Evolutionary conservation across 352 stramenopile species (phyloP).

Genomic region (Pythium plurisporium): DNA sequence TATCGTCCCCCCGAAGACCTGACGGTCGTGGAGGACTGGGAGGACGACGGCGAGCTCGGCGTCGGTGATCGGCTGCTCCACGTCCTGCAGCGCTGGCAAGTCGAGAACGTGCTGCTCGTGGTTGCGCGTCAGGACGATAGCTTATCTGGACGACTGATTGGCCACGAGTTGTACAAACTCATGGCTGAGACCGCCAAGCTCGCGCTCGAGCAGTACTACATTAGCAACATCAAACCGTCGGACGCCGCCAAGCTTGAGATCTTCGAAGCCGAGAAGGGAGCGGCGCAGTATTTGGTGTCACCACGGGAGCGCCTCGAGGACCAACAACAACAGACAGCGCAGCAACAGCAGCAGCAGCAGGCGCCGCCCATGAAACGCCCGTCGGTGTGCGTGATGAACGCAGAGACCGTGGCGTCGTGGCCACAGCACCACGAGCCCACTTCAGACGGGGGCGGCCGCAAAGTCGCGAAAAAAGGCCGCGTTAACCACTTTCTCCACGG

Average conservation of each 20-base stretch:
- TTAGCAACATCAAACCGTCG: conserved; percentile 36
- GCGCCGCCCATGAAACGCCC: conserved; percentile 3
- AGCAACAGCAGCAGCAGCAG: conserved; percentile 19
- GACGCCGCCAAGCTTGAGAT: conserved; percentile 53
- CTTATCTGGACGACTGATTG: conserved; percentile 56
- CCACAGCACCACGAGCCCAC: conserved; percentile 51
- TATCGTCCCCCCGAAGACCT: conserved; percentile 20
- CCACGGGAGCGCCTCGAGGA: conserved; percentile 7
- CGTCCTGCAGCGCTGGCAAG: conserved; percentile 77
- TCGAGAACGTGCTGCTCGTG: conserved; percentile 65
- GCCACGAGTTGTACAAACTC: conserved; percentile 62
- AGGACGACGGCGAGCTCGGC: conserved; percentile 46
- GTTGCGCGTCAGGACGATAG: conserved; percentile 63
- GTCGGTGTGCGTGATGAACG: conserved; percentile 50
- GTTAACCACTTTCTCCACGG: conserved; percentile 67
- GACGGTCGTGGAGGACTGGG: conserved; percentile 43
- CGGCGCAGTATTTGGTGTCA: conserved; percentile 9
- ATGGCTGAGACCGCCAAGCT: conserved; percentile 66
- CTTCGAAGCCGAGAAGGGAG: conserved; percentile 20
- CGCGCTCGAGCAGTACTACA: conserved; percentile 70
- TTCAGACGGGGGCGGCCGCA: conserved; percentile 45
- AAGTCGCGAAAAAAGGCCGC: conserved; percentile 47
- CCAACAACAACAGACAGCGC: conserved; percentile 23
- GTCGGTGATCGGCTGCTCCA: conserved; percentile 74
- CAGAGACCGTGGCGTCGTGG: conserved; percentile 51